Conservation (phyloP, 2,329 filamentous ascomycete genomes). For the Herpotrichia juniperi region DNA sequence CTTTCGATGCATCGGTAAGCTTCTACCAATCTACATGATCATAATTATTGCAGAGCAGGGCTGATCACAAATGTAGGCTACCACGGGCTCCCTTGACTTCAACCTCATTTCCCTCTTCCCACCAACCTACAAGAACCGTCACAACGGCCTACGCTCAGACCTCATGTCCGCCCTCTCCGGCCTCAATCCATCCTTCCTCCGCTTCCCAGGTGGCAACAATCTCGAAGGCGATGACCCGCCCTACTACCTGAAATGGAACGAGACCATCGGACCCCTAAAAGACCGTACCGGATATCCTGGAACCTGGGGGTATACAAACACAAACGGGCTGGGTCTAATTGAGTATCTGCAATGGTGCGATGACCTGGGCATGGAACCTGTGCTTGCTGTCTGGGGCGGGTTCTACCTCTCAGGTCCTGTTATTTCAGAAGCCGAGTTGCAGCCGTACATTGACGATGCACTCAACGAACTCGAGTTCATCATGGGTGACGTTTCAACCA, state of each 20-base stretch:
- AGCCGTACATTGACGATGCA: constrained; percentile 47
- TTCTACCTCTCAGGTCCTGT: constrained; percentile 51
- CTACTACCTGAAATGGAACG: constrained; percentile 52
- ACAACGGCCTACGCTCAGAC: constrained; percentile 59
- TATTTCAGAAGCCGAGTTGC: constrained; percentile 43
- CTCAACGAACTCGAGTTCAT: constrained; percentile 46
- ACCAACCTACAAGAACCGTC: constrained; percentile 59
- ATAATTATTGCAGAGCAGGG: too few species aligned
- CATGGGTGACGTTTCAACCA: constrained; percentile 32
- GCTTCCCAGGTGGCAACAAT: constrained; percentile 61
- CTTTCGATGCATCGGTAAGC: constrained; percentile 51
- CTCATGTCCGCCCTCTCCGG: constrained; percentile 33
- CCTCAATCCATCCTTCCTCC: constrained; percentile 47
- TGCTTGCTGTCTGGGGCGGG: constrained; percentile 52
- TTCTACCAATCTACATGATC: too few species aligned
- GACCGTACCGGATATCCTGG: constrained; percentile 55
- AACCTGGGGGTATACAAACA: constrained; percentile 54
- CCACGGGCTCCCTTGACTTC: constrained; percentile 46
- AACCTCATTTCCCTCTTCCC: constrained; percentile 61
- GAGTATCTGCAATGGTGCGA: constrained; percentile 57
- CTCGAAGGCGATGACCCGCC: constrained; percentile 37
- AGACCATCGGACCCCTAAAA: constrained; percentile 56
- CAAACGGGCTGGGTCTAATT: constrained; percentile 52
- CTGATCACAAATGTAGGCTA: constrained; percentile 4
- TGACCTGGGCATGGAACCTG: constrained; percentile 51